Percentiles rank a stretch among this genome's conserved stretches.
Conservation (phyloP, 1,284 basidiomycete genomes). For the Athelia sp. region DNA sequence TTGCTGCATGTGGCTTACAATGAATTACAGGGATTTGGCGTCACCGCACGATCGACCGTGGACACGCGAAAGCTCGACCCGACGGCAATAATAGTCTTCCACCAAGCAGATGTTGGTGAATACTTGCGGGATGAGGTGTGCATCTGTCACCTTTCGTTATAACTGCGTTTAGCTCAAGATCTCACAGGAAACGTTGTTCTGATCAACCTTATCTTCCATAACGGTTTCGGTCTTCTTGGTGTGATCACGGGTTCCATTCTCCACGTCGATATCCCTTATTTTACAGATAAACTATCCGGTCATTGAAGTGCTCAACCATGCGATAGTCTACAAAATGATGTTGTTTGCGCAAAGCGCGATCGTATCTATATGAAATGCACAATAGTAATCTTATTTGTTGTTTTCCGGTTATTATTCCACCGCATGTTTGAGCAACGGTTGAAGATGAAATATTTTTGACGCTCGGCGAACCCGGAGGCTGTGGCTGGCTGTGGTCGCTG, state of each 20-base stretch:
- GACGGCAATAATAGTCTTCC: conserved; percentile 98
- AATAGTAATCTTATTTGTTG: no score
- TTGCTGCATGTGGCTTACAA: conserved; percentile 4
- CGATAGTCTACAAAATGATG: no score
- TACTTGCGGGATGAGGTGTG: conserved; percentile 91
- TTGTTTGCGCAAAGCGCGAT: no score
- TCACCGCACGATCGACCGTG: conserved; percentile 92
- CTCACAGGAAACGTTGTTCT: conserved; percentile 63
- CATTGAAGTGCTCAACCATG: conserved; percentile 8
- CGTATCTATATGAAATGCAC: no score
- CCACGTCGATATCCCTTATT: conserved; percentile 1
- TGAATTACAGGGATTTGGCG: conserved; percentile 83
- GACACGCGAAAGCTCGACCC: conserved; percentile 98
- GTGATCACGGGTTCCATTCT: conserved; percentile 11
- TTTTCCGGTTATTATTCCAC: no score
- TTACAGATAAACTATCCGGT: conserved; percentile 10
- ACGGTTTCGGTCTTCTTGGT: conserved; percentile 13
- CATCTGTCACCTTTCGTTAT: conserved; percentile 4
- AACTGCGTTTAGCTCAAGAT: conserved; percentile 4
- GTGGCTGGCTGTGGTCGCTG: no score
- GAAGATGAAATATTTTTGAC: no score
- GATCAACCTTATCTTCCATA: conserved; percentile 16
- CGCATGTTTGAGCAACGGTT: no score
- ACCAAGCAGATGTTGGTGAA: conserved; percentile 97
- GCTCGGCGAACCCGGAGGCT: no score